These are phyloP conservation scores for Diplodia scrobiculata DNA, from an alignment of 2,329 filamentous ascomycete genomes.

Conservation along the genomic window DNA sequence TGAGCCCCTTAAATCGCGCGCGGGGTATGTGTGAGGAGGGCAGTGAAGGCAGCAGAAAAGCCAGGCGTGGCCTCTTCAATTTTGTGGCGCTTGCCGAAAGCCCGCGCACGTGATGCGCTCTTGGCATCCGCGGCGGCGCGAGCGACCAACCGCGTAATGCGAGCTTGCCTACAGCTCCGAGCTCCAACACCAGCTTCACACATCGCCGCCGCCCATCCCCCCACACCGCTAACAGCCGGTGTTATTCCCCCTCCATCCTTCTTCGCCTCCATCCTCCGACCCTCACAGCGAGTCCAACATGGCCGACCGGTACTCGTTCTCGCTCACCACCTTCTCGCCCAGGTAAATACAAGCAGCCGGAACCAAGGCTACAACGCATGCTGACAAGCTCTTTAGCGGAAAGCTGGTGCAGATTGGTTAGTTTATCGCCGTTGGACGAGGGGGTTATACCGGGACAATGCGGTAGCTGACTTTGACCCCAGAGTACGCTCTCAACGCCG, in stretches of 20 bases:
- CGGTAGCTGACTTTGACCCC: conserved; percentile 34
- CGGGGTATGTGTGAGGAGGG: conserved; percentile 7
- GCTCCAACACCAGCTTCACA: conserved; percentile 29
- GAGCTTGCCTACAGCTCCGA: conserved; percentile 42
- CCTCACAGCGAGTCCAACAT: conserved; percentile 56
- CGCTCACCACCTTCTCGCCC: conserved; percentile 97
- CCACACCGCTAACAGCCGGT: conserved; percentile 14
- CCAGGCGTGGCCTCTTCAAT: conserved; percentile 28
- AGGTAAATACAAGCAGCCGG: conserved; percentile 64
- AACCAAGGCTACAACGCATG: conserved; percentile 39
- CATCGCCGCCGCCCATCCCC: conserved; percentile 31
- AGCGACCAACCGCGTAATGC: conserved; percentile 29
- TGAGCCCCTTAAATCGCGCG: conserved; percentile 14
- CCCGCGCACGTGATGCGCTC: conserved; percentile 19
- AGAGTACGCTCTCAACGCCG: conserved; percentile 99
- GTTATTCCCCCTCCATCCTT: conserved; percentile 10
- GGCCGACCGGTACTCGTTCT: conserved; percentile 99
- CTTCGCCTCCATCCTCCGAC: conserved; percentile 20
- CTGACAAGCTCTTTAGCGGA: conserved; percentile 67
- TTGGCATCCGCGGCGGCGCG: conserved; percentile 21
- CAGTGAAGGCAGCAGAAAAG: conserved; percentile 1
- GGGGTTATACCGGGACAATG: conserved; percentile 20
- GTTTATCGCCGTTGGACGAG: conserved; percentile 31
- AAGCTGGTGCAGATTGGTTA: conserved; percentile 98
- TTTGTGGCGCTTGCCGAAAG: conserved; percentile 23